Conservation (phyloP, 345 rosid genomes). For the Theobroma cacao region DNA sequence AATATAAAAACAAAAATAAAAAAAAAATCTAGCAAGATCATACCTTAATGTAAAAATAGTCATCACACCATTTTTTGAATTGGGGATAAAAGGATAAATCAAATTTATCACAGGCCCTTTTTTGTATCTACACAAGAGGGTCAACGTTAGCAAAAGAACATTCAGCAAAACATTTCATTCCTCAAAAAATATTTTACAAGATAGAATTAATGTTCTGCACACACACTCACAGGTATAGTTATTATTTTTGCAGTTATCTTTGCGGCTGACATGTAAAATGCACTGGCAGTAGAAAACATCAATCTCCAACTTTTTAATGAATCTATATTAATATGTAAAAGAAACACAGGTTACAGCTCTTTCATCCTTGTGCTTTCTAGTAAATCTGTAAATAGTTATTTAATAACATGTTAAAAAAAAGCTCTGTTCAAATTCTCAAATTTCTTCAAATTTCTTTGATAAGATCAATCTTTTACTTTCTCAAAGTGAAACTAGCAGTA, state of each 20-base stretch:
- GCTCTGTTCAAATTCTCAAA: not conserved
- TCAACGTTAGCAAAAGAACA: not conserved
- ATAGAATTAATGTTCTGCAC: not conserved
- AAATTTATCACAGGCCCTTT: conserved; percentile 79
- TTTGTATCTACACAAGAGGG: conserved; percentile 58
- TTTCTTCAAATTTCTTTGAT: not conserved
- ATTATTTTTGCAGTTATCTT: not conserved
- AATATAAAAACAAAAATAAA: not conserved
- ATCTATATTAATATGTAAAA: not conserved
- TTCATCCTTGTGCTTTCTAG: not conserved
- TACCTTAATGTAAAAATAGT: conserved; percentile 91
- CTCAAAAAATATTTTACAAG: not conserved
- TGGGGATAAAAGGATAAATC: conserved; percentile 85
- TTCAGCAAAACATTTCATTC: not conserved
- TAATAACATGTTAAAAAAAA: not conserved
- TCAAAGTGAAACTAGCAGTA: not conserved
- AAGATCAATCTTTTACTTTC: not conserved
- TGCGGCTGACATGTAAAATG: not conserved
- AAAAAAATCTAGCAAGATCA: conserved; percentile 5
- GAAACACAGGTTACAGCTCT: not conserved
- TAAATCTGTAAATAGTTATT: not conserved
- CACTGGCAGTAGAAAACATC: not conserved
- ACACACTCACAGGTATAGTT: not conserved
- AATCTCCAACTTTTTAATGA: not conserved
- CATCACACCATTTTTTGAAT: conserved; percentile 98